Base-by-base conservation (phyloP, 2,329 filamentous ascomycete genomes). In the Ascochyta koolunga region DNA sequence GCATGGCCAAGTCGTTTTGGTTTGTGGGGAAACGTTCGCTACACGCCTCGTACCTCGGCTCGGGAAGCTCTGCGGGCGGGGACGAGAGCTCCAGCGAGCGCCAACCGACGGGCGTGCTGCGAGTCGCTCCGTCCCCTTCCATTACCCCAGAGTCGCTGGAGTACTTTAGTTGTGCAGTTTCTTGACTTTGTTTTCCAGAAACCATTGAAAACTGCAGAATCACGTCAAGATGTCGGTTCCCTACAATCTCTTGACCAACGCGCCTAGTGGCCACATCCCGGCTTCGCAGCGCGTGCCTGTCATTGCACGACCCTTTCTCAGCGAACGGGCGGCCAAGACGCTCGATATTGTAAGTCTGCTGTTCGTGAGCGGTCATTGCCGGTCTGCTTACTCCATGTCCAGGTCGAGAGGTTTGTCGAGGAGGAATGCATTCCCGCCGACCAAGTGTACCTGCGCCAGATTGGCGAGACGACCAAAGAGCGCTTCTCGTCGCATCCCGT, bases 401-500 rank as follows among this genome's bases (percentile, higher is more conserved):
- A 51, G 84, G 90, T 99, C 64, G 91, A 93, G 80, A 91, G 92
- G 77, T 99, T 99, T 69, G 95, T 99, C 66, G 90, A 98, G 73
- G 93, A 96, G 77, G 93, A 96, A 82, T 99, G 80, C 64, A 80
- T 82, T 51, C 80, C 80, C 56, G 90, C 91, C 73, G 93, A 98
- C 71, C 81, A 88, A 52, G 84, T 97, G 61, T 89, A 89, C 75
- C 80, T 86, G 53, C 90, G 91, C 65, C 90, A 96, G 77, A 82
- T 96, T 49, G 92, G 91, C 66, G 77, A 87, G 55, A 91, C 90
- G 25, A 71, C 66, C 21, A 82, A 87, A 43, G 78, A 85, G 58
- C 86, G 93, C 80, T 98, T 93, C 89, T 84, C 89, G 62, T 59
- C 70, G 24, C 89, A 96, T 73, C 93, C 95, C 0, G 74, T 82